Percentiles rank a stretch among this genome's conserved stretches.
phyloP scores from a whole-genome alignment of 148 eudicot species.

The Rhododendron henanense region DNA sequence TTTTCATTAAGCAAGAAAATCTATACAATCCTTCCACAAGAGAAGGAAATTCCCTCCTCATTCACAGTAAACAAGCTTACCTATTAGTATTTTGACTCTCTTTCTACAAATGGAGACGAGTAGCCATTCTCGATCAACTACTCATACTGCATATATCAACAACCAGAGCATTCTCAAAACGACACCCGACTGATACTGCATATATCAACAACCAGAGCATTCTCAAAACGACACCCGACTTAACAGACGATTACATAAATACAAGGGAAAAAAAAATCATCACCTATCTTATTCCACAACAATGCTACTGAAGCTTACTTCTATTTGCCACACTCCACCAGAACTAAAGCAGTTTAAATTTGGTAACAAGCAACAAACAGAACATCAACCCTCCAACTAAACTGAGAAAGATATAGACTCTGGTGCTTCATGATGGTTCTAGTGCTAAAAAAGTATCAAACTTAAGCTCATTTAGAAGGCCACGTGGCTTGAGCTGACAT shows the following conservation, averaged over 20 bases:
- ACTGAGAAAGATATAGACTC: not conserved
- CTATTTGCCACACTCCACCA: too few relatives aligned
- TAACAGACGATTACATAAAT: not conserved
- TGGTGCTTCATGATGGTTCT: not conserved
- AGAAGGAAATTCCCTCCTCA: too few relatives aligned
- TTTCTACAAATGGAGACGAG: too few relatives aligned
- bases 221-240: not conserved
- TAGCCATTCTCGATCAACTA: too few relatives aligned
- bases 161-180: too few relatives aligned
- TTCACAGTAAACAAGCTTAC: too few relatives aligned
- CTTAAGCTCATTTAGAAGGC: constrained; percentile 43
- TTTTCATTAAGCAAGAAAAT: too few relatives aligned
- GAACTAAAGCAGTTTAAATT: not conserved
- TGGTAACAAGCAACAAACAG: not conserved
- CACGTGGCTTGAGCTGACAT: constrained; percentile 99
- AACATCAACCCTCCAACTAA: not conserved
- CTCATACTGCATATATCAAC: too few relatives aligned
- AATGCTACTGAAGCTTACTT: not conserved
- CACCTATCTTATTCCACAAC: not conserved
- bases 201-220: too few relatives aligned
- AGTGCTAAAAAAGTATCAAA: not conserved
- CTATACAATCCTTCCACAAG: too few relatives aligned
- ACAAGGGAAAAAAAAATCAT: not conserved
- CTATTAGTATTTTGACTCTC: too few relatives aligned
- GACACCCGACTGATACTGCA: too few relatives aligned